These are phyloP conservation scores for Didymella pomorum DNA, from an alignment of 2,329 filamentous ascomycete genomes.

Conservation along the genomic window DNA sequence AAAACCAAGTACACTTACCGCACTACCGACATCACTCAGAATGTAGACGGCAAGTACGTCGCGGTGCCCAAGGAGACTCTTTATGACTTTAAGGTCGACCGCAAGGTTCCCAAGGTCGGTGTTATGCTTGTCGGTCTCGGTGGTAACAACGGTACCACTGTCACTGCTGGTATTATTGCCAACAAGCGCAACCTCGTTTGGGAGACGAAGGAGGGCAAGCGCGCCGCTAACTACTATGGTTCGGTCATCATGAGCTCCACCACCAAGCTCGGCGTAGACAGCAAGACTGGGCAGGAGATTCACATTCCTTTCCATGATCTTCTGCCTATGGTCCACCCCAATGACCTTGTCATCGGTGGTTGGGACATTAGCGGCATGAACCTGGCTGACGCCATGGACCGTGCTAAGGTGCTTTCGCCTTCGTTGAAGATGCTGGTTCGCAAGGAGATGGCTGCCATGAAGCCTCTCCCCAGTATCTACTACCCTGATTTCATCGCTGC, in stretches of 20 bases:
- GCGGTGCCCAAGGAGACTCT: slow-evolving; percentile 86
- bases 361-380: slow-evolving; percentile 97
- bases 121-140: slow-evolving; percentile 98
- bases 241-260: slow-evolving; percentile 97
- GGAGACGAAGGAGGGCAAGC: slow-evolving; percentile 91
- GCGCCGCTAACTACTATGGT: slow-evolving; percentile 94
- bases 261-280: slow-evolving; percentile 91
- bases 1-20: slow-evolving; percentile 95
- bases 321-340: slow-evolving; percentile 95
- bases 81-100: slow-evolving; percentile 98
- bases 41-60: slow-evolving; percentile 77
- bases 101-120: slow-evolving; percentile 89
- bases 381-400: slow-evolving; percentile 91
- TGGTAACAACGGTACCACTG: slow-evolving; percentile 97
- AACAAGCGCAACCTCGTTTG: slow-evolving; percentile 86
- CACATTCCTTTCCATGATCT: slow-evolving; percentile 96
- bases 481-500: slow-evolving; percentile 99
- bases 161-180: slow-evolving; percentile 95
- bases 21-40: slow-evolving; percentile 81
- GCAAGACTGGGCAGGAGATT: slow-evolving; percentile 83
- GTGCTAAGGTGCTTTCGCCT: slow-evolving; percentile 94
- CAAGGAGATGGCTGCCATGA: slow-evolving; percentile 91
- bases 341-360: slow-evolving; percentile 92
- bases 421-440: slow-evolving; percentile 86
- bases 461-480: slow-evolving; percentile 93